Percentiles rank a stretch among this genome's conserved stretches.
These are phyloP conservation scores for Takashimella koratensis DNA, from an alignment of 1,284 basidiomycete genomes.

Conservation along the genomic window DNA sequence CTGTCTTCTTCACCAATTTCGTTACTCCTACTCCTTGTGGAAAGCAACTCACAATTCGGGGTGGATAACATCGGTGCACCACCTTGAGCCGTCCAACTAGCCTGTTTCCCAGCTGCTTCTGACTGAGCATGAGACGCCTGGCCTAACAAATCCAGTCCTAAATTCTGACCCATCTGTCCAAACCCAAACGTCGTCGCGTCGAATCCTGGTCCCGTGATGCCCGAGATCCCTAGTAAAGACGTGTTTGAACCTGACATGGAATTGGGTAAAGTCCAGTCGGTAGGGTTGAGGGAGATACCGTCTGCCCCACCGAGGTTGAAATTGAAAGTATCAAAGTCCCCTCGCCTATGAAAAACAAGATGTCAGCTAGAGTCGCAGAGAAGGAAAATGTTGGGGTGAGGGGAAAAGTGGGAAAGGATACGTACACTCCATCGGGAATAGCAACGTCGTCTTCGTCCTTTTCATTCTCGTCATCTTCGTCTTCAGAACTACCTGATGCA, in stretches of 20 bases:
- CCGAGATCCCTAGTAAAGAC: no score
- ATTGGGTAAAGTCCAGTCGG: no score
- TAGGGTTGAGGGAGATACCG: no score
- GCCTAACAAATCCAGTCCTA: not conserved
- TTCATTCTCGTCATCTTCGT: constrained; percentile 5
- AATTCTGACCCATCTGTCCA: not conserved
- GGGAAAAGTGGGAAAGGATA: no score
- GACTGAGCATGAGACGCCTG: not conserved
- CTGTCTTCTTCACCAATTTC: not conserved
- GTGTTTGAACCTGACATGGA: no score
- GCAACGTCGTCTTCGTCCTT: not conserved
- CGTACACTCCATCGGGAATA: constrained; percentile 7
- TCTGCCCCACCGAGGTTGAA: not conserved
- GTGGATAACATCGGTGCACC: constrained; percentile 31
- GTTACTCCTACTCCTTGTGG: not conserved
- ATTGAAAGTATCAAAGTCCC: not conserved
- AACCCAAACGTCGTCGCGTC: not conserved
- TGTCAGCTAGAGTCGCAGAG: no score
- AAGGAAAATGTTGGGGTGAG: no score
- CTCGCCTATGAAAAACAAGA: no score
- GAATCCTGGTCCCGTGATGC: not conserved
- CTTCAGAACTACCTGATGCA: not conserved
- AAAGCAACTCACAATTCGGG: constrained; percentile 26
- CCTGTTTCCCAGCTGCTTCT: not conserved
- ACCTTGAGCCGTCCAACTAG: constrained; percentile 8